These are phyloP conservation scores for Metschnikowia similis DNA, from an alignment of 805 yeast genomes.

Conservation along the genomic window DNA sequence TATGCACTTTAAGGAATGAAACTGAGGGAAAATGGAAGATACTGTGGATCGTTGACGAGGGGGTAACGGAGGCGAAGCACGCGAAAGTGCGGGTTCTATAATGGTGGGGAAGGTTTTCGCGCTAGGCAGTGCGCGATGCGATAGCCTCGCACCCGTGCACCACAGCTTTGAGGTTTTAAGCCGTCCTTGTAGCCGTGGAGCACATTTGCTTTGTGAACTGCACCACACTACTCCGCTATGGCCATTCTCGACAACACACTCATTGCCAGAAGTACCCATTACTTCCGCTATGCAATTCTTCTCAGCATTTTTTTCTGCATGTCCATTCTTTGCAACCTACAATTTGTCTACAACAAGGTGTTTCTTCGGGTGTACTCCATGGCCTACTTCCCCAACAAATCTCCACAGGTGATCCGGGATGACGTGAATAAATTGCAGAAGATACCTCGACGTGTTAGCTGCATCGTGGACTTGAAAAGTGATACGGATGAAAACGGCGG, in stretches of 20 bases:
- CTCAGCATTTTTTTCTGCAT: constrained; percentile 51
- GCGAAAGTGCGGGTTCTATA: not conserved
- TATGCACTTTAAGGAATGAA: not conserved
- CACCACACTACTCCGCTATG: not conserved
- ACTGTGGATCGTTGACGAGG: not conserved
- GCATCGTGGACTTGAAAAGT: constrained; percentile 66
- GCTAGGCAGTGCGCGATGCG: constrained; percentile 1
- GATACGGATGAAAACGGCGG: constrained; percentile 90
- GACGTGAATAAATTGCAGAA: constrained; percentile 73
- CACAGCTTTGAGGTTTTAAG: not conserved
- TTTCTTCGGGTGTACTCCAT: constrained; percentile 53
- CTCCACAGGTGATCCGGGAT: constrained; percentile 82
- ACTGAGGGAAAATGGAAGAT: not conserved
- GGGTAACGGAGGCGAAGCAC: not conserved
- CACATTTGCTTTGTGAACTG: not conserved
- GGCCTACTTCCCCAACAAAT: constrained; percentile 62
- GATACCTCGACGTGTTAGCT: constrained; percentile 72
- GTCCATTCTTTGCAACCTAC: constrained; percentile 51
- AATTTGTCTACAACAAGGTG: constrained; percentile 48
- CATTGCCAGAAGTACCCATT: constrained; percentile 5
- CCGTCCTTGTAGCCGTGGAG: not conserved
- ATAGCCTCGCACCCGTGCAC: not conserved
- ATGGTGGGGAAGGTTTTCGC: constrained; percentile 7
- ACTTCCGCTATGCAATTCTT: constrained; percentile 21
- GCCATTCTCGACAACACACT: not conserved